Percentiles rank a stretch among this genome's conserved stretches.
Conservation (phyloP, 495 filamentous ascomycete genomes). For the Neurospora sp. region DNA sequence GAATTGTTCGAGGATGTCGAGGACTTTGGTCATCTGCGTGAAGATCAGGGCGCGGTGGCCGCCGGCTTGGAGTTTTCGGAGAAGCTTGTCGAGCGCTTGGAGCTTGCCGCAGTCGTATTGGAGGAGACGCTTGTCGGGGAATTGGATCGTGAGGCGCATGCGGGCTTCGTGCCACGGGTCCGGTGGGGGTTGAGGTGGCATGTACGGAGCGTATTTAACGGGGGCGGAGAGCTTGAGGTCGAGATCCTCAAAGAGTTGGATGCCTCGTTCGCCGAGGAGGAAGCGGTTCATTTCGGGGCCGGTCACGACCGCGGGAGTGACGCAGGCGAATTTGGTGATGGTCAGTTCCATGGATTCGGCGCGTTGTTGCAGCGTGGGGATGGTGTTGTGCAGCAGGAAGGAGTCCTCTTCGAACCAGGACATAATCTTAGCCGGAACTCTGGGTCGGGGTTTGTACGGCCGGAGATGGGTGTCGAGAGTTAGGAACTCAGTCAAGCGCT, state of each 20-base stretch:
- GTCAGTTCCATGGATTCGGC: conserved; percentile 57
- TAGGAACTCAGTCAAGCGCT: conserved; percentile 59
- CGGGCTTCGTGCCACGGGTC: conserved; percentile 93
- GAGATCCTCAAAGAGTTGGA: conserved; percentile 48
- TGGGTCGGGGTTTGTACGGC: conserved; percentile 45
- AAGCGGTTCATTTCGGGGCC: conserved; percentile 56
- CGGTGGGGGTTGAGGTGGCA: conserved; percentile 38
- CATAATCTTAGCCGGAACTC: conserved; percentile 40
- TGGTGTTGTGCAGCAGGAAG: conserved; percentile 56
- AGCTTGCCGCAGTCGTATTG: conserved; percentile 98
- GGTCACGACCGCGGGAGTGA: conserved; percentile 80
- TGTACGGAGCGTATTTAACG: conserved; percentile 34
- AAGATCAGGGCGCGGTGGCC: conserved; percentile 95
- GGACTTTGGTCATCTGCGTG: conserved; percentile 98
- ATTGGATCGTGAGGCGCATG: conserved; percentile 87
- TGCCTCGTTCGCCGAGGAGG: conserved; percentile 47
- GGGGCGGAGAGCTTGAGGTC: conserved; percentile 36
- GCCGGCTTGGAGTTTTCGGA: conserved; percentile 78
- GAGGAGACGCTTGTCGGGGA: conserved; percentile 88
- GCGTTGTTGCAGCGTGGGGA: conserved; percentile 62
- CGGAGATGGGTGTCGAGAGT: conserved; percentile 49
- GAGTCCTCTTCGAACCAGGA: conserved; percentile 69
- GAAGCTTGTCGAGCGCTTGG: conserved; percentile 76
- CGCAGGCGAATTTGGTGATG: conserved; percentile 81
- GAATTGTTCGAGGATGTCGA: conserved; percentile 95